Conservation (phyloP, 441 rosid species). For the Euphorbia corollata region DNA sequence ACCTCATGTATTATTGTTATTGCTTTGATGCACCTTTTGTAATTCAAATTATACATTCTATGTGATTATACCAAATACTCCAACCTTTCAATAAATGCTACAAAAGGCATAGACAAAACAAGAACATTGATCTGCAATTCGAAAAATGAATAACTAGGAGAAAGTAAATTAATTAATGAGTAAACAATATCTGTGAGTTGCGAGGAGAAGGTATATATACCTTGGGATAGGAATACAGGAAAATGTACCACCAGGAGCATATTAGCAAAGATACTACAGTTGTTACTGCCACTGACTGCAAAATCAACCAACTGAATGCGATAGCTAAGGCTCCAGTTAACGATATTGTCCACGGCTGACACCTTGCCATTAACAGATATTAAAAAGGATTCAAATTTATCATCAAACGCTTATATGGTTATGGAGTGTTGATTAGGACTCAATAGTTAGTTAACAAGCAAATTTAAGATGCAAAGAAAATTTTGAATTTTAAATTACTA, state of each 20-base stretch:
- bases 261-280: slow-evolving; percentile 34
- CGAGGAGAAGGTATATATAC: slow-evolving; percentile 21
- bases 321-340: slow-evolving; percentile 50
- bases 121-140: background rate
- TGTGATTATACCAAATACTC: background rate
- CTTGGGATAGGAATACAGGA: slow-evolving; percentile 81
- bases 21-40: background rate
- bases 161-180: background rate
- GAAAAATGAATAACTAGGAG: background rate
- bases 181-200: background rate
- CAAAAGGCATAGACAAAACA: background rate
- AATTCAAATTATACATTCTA: background rate
- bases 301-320: slow-evolving; percentile 60
- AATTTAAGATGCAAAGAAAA: too few relatives aligned
- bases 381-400: slow-evolving; percentile 8
- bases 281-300: slow-evolving; percentile 52
- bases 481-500: too few relatives aligned
- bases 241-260: slow-evolving; percentile 77
- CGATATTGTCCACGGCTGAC: slow-evolving; percentile 91
- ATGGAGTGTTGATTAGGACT: background rate
- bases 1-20: background rate
- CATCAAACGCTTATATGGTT: background rate
- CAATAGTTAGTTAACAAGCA: background rate
- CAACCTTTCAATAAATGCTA: background rate
- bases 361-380: slow-evolving; percentile 36